phyloP scores from a whole-genome alignment of 345 rosid species.

The Rhodomyrtus tomentosa region DNA sequence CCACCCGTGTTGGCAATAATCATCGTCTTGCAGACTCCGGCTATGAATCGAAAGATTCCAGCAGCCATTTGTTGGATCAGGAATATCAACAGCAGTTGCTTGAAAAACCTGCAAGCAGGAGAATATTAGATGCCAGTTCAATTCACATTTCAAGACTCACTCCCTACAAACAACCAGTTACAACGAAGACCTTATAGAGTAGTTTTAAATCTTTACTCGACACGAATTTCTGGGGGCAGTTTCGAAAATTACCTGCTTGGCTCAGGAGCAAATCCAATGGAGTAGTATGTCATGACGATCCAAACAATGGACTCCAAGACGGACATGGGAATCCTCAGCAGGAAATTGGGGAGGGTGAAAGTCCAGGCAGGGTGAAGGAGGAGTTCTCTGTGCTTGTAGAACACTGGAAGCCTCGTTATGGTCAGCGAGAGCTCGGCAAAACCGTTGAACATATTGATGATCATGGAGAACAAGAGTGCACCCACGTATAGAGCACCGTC shows the following conservation, averaged over 20 bases:
- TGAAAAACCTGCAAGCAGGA: slow-evolving; percentile 56
- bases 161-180: background rate
- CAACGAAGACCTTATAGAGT: background rate
- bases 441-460: slow-evolving; percentile 84
- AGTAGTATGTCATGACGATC: slow-evolving; percentile 47
- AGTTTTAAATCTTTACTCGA: background rate
- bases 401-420: slow-evolving; percentile 72
- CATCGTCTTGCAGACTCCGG: slow-evolving; percentile 67
- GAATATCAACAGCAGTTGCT: slow-evolving; percentile 54
- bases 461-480: slow-evolving; percentile 34
- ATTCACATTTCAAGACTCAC: background rate
- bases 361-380: slow-evolving; percentile 81
- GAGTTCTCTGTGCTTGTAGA: slow-evolving; percentile 89
- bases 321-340: slow-evolving; percentile 56
- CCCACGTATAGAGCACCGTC: slow-evolving; percentile 46
- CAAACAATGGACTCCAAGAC: slow-evolving; percentile 63
- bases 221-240: background rate
- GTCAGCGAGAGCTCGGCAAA: slow-evolving; percentile 66
- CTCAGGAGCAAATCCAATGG: slow-evolving; percentile 73
- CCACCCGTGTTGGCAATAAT: slow-evolving; percentile 82
- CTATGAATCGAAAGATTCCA: slow-evolving; percentile 53
- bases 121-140: background rate
- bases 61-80: slow-evolving; percentile 82
- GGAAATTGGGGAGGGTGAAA: slow-evolving; percentile 57
- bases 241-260: slow-evolving; percentile 35